Evolutionary conservation across 495 filamentous ascomycete genomes (phyloP).

Genomic region (Pseudomonodictys pantanalensis): DNA sequence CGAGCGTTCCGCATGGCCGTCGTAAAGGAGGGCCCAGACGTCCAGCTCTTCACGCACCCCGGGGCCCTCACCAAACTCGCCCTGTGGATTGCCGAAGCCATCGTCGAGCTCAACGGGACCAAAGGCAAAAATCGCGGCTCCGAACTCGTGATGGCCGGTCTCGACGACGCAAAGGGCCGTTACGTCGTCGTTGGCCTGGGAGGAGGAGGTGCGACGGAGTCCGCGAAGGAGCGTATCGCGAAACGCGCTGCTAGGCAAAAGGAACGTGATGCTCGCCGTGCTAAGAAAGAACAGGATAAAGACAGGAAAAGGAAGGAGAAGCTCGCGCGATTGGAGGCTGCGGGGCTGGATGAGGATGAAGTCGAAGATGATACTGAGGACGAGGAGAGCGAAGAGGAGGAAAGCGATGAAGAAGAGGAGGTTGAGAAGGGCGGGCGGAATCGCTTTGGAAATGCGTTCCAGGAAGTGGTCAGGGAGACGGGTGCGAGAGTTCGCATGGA

Average conservation of each 20-base stretch:
- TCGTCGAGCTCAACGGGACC: slow-evolving; percentile 82
- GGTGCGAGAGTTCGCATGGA: slow-evolving; percentile 87
- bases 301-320: slow-evolving; percentile 52
- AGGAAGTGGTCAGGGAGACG: slow-evolving; percentile 90
- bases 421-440: slow-evolving; percentile 68
- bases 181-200: slow-evolving; percentile 89
- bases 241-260: slow-evolving; percentile 58
- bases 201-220: slow-evolving; percentile 66
- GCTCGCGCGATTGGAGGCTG: slow-evolving; percentile 35
- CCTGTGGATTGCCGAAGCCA: slow-evolving; percentile 90
- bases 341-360: slow-evolving; percentile 41
- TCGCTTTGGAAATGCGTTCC: slow-evolving; percentile 90
- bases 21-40: slow-evolving; percentile 91
- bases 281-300: slow-evolving; percentile 53
- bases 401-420: slow-evolving; percentile 60
- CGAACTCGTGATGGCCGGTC: slow-evolving; percentile 81
- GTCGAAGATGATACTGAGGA: slow-evolving; percentile 55
- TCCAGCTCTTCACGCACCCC: slow-evolving; percentile 82
- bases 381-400: slow-evolving; percentile 56
- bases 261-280: slow-evolving; percentile 60
- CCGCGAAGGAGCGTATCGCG: slow-evolving; percentile 61
- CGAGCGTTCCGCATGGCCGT: slow-evolving; percentile 91
- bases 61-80: slow-evolving; percentile 89
- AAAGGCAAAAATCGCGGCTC: slow-evolving; percentile 61
- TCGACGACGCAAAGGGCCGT: slow-evolving; percentile 83